Conservation (phyloP, 2,329 filamentous ascomycete species). For the Sporothrix inflata region DNA sequence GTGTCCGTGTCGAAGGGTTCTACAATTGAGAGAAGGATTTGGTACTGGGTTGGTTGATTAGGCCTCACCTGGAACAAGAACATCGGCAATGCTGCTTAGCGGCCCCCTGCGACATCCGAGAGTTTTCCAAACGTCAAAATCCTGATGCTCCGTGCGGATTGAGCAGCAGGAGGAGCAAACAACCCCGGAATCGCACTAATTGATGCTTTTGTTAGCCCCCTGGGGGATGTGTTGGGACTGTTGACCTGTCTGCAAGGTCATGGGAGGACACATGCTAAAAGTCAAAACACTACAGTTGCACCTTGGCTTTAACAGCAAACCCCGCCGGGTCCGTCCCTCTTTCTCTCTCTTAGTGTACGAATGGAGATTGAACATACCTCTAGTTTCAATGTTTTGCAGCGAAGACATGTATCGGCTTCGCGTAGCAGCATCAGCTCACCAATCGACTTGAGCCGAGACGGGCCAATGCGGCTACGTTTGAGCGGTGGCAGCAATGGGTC, state of each 20-base stretch:
- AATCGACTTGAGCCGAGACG: slow-evolving; percentile 59
- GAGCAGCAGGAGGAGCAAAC: slow-evolving; percentile 53
- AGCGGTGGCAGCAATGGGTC: slow-evolving; percentile 59
- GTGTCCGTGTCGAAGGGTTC: neutral
- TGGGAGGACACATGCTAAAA: too few relatives aligned
- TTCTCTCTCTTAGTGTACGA: too few relatives aligned
- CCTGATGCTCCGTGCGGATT: slow-evolving; percentile 37
- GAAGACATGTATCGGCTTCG: slow-evolving; percentile 54
- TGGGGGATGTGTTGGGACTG: neutral
- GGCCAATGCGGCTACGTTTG: slow-evolving; percentile 56
- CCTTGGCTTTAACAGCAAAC: too few relatives aligned
- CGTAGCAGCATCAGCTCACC: slow-evolving; percentile 57
- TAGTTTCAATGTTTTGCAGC: slow-evolving; percentile 53
- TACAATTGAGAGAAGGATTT: neutral
- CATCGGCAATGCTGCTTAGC: slow-evolving; percentile 51
- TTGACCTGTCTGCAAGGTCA: neutral
- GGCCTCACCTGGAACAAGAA: slow-evolving; percentile 53
- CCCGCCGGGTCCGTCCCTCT: too few relatives aligned
- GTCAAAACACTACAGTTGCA: too few relatives aligned
- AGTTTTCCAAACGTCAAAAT: slow-evolving; percentile 51
- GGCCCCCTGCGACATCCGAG: slow-evolving; percentile 58
- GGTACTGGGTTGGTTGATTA: slow-evolving; percentile 33
- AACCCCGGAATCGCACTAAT: slow-evolving; percentile 57
- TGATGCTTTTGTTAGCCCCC: neutral
- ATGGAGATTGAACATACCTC: slow-evolving; percentile 42